Evolutionary conservation across 2,329 filamentous ascomycete genomes (phyloP), one percentile per base, ranked within the genome.

Genomic region (Orbilia ellipsospora): DNA sequence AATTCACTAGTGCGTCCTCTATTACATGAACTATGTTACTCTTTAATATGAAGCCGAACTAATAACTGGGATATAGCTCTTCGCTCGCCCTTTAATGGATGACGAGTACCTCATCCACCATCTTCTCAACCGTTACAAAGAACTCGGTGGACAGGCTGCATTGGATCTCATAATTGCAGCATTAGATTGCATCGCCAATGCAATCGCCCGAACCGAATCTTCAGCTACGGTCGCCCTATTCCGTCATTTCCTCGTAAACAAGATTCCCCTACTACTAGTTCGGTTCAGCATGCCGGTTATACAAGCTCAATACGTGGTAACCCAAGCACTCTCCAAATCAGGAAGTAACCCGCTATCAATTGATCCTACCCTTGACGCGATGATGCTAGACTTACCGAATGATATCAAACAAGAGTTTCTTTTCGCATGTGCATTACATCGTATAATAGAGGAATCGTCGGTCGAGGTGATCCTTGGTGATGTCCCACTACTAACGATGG

Each of bases 161-260:
- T 88, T 93, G 64, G 93, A 97, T 79, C 85, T 98, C 1, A 91
- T 98, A 50, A 87, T 94, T 8, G 92, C 93, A 0, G 90, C 93
- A 0, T 98, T 99, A 80, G 94, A 98, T 79, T 87, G 96, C 4
- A 85, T 99, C 15, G 92, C 93, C 42, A 96, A 96, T 80, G 91
- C 91, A 4, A 91, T 94, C 77, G 92, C 95, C 78, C 88, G 91
- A 44, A 87, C 85, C 54, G 88, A 90, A 79, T 84, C 87, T 7
- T 81, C 82, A 16, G 85, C 88, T 62, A 87, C 85, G 0, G 87
- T 92, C 67, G 90, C 93, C 72, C 83, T 94, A 16, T 86, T 97
- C 61, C 90, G 93, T 42, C 96, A 94, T 0, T 99, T 95, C 81
- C 85, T 99, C 23, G 90, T 96, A 78, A 88, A 93, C 87, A 86